Conservation (phyloP, 148 eudicot genomes). For the Salicornia ramosissima region DNA sequence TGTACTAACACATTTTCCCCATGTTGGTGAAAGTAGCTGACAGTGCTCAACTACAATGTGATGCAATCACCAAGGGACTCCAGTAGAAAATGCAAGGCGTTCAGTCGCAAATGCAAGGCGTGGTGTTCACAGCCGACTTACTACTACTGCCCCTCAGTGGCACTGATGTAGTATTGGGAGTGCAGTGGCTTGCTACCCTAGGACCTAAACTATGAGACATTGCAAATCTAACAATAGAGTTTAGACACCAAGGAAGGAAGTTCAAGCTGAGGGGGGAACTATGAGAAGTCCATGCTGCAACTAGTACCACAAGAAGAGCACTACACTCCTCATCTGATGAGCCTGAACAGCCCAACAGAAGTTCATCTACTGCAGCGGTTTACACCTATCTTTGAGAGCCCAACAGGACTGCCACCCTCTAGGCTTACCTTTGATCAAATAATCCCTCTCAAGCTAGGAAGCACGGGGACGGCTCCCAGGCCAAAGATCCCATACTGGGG, state of each 20-base stretch:
- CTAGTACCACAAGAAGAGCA: too few relatives aligned
- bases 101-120: too few relatives aligned
- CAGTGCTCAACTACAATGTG: neutral
- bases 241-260: neutral
- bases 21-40: neutral
- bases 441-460: too few relatives aligned
- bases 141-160: neutral
- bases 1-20: neutral
- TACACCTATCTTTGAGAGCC: too few relatives aligned
- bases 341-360: too few relatives aligned
- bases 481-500: too few relatives aligned
- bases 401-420: neutral
- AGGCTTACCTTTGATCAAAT: neutral
- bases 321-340: too few relatives aligned
- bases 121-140: neutral
- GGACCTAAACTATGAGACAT: neutral
- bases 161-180: too few relatives aligned
- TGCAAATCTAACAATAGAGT: neutral
- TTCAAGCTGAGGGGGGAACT: neutral
- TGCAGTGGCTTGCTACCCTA: neutral
- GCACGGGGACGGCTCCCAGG: too few relatives aligned
- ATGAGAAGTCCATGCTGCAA: neutral
- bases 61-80: neutral
- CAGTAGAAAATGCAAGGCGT: neutral
- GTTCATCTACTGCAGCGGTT: neutral